Conservation (phyloP, 2,329 filamentous ascomycete genomes). For the Lecanosticta acicola region DNA sequence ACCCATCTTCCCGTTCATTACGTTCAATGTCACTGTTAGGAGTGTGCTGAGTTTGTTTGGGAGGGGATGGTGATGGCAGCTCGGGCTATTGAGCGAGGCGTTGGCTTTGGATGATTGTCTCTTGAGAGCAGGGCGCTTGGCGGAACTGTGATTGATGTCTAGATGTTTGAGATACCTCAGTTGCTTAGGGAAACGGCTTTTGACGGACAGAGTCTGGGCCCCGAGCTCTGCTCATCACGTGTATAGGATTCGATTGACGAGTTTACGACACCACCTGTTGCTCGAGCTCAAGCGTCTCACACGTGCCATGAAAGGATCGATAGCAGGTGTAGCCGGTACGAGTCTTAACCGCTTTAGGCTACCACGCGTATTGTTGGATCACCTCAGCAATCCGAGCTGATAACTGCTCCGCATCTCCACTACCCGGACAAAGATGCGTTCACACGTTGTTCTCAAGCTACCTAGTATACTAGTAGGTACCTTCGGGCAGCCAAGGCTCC, state of each 20-base stretch:
- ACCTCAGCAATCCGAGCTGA: no score
- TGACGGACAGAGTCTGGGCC: background rate
- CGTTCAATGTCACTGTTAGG: conserved; percentile 21
- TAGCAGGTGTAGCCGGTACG: background rate
- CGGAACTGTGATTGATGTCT: background rate
- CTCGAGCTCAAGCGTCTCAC: no score
- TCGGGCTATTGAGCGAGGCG: background rate
- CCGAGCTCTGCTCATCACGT: background rate
- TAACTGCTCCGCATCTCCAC: no score
- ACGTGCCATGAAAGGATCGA: no score
- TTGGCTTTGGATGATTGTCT: background rate
- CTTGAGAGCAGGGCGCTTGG: no score
- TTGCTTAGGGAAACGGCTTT: background rate
- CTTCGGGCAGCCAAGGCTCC: background rate
- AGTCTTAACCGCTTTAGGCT: background rate
- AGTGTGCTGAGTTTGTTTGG: background rate
- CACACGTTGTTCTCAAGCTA: no score
- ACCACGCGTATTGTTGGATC: no score
- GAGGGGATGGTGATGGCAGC: background rate
- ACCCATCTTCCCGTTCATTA: conserved; percentile 51
- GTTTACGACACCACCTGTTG: background rate
- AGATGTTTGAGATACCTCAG: background rate
- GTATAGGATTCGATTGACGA: background rate
- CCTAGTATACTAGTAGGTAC: no score
- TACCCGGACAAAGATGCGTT: background rate